Evolutionary conservation across 345 rosid species (phyloP), one percentile per base, ranked within the genome.

Genomic region (Erysimum cheiranthoides): DNA sequence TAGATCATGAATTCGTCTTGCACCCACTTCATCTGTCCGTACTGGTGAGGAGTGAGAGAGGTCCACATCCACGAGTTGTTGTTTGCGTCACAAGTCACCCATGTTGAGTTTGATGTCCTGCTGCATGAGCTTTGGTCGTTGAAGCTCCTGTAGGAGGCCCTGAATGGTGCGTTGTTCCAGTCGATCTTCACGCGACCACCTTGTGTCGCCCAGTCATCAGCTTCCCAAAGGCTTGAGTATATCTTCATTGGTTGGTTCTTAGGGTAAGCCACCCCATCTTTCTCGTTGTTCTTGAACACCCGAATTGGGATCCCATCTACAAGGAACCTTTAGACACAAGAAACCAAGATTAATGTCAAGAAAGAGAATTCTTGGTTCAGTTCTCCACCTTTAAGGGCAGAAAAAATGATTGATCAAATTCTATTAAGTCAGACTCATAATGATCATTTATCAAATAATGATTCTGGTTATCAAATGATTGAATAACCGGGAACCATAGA

Each of bases 121-220:
- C 52, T 5, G 70, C 86, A 66, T 66, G 56, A n/a, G 79, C 80
- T 86, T 73, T 67, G 46, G 63, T 61, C 83, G 12, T 69, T 62
- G 75, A 84, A 85, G 59, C 61, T 79, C 27, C 73, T 68, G 60
- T 73, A 84, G 31, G 77, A 83, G 4, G 88, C 89, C 4, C 30
- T 66, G 75, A 87, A 85, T 4, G 91, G 89, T 32, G 91, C 88
- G 11, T 80, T 51, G 16, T 52, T 57, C 89, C 87, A 89, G 60
- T 89, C 88, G 3, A 74, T 82, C 72, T 87, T 87, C 31, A 84
- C 82, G 0, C 61, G 72, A 7, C 91, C 91, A 0, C 91, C 89
- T 71, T 86, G 80, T 9, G 91, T 86, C 0, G 91, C 88, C 90
- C 88, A 86, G 32, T 82, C 63, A 27, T 86, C 92, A 0, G 89